Evolutionary conservation across 257 asterid species (phyloP), one percentile per base, ranked within the genome.

Genomic region (Thymus quinquecostatus): DNA sequence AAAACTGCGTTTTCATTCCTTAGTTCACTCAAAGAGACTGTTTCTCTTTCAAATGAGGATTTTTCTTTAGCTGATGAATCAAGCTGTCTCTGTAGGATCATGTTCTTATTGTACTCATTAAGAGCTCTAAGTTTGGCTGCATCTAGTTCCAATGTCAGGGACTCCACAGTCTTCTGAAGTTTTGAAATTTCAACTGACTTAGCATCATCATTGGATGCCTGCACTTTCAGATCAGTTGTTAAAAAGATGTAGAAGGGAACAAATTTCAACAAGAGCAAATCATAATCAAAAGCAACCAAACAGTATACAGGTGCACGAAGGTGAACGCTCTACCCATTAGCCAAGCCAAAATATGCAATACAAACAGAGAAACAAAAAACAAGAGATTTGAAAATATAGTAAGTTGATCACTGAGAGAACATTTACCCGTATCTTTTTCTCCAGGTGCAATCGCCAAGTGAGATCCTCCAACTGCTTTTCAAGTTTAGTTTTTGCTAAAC

Each of bases 391-490:
- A 66, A 34, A 28, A 51, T 70, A 68, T 50, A 64, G 1, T 14
- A 13, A 5, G 27, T 47, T 65, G 30, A 70, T 74, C 45, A 54
- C 27, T 11, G 2, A 13, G 51, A 49, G 63, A 68, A 64, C 58
- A 53, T 33, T 55, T 87, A 95, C 99, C 88, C 99, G 90, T 58
- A 88, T 68, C 82, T 88, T 95, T 77, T 92, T 95, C 88, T 95
- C 99, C 70, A 95, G 86, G 64, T 88, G 89, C 87, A 92, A 83
- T 72, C 99, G 89, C 99, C 97, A 95, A 1, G 98, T 95, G 60
- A 95, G 92, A 87, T 95, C 99, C 79, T 95, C 99, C 87, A 92
- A 77, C 85, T 92, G 98, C 82, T 87, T 95, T 75, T 95, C 98
- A 71, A 95, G 98, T 86, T 95, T 95, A 75, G 80, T 80, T 84